Evolutionary conservation across 2,329 filamentous ascomycete species (phyloP).

Genomic region (Elsinoe australis): DNA sequence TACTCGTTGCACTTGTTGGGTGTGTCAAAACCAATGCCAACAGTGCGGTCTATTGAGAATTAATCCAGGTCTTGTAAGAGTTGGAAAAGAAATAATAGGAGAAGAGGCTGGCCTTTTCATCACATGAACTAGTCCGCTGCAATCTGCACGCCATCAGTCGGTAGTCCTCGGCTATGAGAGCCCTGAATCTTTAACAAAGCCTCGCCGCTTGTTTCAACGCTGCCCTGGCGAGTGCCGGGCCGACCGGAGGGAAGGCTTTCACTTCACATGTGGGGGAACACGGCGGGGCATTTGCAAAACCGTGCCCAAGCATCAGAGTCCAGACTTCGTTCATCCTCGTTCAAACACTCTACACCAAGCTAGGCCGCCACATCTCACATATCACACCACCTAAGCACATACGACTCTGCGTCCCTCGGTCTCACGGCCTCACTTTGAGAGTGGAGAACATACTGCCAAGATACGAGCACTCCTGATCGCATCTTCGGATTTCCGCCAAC

Average conservation of each 20-base stretch:
- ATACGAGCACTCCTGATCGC: background rate
- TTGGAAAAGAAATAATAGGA: background rate
- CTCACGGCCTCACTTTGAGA: background rate
- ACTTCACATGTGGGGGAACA: background rate
- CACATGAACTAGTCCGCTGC: background rate
- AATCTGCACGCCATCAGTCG: background rate
- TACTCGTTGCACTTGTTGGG: too few species aligned
- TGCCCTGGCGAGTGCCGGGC: slow-evolving; percentile 6
- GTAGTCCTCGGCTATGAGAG: slow-evolving; percentile 5
- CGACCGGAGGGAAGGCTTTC: slow-evolving; percentile 5
- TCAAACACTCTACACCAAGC: background rate
- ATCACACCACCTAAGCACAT: slow-evolving; percentile 3
- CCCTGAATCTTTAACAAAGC: background rate
- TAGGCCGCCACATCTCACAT: background rate
- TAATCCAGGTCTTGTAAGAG: background rate
- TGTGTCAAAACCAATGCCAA: too few species aligned
- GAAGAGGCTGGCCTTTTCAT: background rate
- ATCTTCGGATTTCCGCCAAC: background rate
- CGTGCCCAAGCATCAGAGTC: background rate
- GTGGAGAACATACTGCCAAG: slow-evolving; percentile 7
- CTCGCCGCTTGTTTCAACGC: background rate
- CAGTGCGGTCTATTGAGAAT: too few species aligned
- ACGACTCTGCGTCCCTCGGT: background rate
- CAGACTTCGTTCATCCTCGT: background rate
- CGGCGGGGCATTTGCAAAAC: slow-evolving; percentile 7